phyloP scores from a whole-genome alignment of 2,329 filamentous ascomycete species.

The Pezicula rhizophila region DNA sequence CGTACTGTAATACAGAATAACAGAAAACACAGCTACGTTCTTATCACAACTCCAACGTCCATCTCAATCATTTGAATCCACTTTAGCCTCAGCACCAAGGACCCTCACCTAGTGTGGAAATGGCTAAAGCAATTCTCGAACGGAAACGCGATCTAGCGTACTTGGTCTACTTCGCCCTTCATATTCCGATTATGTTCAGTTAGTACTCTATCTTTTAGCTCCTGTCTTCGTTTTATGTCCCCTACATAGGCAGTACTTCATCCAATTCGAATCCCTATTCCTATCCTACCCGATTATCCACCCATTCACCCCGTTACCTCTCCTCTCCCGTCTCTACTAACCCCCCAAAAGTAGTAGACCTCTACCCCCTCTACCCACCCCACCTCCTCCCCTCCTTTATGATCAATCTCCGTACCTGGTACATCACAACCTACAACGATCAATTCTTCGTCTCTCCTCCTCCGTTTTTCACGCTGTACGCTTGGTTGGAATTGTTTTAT shows the following conservation, averaged over 20 bases:
- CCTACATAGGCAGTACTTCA: background rate
- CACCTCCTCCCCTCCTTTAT: slow-evolving; percentile 43
- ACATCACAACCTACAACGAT: slow-evolving; percentile 55
- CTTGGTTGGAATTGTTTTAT: slow-evolving; percentile 52
- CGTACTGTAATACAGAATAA: too few relatives aligned
- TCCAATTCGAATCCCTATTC: too few relatives aligned
- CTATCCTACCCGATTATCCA: too few relatives aligned
- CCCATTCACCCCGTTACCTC: background rate
- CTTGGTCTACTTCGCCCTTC: slow-evolving; percentile 54
- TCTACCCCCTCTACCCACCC: slow-evolving; percentile 51
- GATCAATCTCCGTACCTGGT: slow-evolving; percentile 44
- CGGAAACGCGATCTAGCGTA: slow-evolving; percentile 33
- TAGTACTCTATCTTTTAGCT: slow-evolving; percentile 17
- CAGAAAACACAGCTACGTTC: too few relatives aligned
- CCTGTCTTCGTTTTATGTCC: too few relatives aligned
- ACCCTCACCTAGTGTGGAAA: slow-evolving; percentile 1
- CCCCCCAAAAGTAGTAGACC: slow-evolving; percentile 47
- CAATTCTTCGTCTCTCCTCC: slow-evolving; percentile 56
- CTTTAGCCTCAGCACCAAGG: too few relatives aligned
- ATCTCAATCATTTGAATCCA: too few relatives aligned
- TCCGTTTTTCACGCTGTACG: slow-evolving; percentile 51
- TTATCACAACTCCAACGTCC: too few relatives aligned
- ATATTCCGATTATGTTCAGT: slow-evolving; percentile 58
- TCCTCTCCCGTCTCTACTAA: background rate
- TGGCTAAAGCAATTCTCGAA: slow-evolving; percentile 21